Conservation (phyloP, 1,284 basidiomycete species). For the Cutaneotrichosporon sp. region DNA sequence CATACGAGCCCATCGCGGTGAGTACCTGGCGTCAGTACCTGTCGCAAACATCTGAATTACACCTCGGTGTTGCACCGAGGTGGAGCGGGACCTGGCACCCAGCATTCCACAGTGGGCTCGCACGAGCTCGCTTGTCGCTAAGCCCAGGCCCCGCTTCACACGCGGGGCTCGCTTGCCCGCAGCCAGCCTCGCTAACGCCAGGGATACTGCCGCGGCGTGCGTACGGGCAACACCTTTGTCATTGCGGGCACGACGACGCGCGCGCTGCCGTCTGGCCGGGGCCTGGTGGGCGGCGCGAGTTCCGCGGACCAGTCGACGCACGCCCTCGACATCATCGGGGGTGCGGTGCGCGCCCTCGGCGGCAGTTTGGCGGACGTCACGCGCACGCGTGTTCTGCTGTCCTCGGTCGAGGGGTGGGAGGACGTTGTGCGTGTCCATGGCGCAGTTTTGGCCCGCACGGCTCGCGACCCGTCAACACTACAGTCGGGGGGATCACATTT, state of each 20-base stretch:
- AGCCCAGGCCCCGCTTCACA: neutral
- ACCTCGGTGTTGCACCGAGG: neutral
- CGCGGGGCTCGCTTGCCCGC: neutral
- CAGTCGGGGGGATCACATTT: constrained; percentile 21
- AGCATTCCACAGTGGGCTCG: too few species aligned
- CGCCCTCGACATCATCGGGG: constrained; percentile 25
- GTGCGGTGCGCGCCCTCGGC: constrained; percentile 21
- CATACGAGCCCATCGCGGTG: constrained; percentile 20
- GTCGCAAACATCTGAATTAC: too few species aligned
- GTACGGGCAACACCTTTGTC: constrained; percentile 12
- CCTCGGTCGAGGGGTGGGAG: constrained; percentile 18
- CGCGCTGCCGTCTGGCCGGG: constrained; percentile 11
- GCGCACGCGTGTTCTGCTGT: constrained; percentile 24
- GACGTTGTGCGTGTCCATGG: constrained; percentile 26
- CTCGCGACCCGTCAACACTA: constrained; percentile 26
- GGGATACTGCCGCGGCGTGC: constrained; percentile 18
- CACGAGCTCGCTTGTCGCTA: neutral
- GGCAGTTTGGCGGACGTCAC: constrained; percentile 23
- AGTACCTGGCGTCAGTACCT: too few species aligned
- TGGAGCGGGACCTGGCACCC: too few species aligned
- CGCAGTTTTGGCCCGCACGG: constrained; percentile 18
- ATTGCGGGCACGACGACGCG: constrained; percentile 23
- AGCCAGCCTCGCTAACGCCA: neutral
- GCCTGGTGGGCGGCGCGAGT: constrained; percentile 10
- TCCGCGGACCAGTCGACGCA: constrained; percentile 23